Evolutionary conservation across 75 land plant species (phyloP).

Genomic region (Sequoia sempervirens): DNA sequence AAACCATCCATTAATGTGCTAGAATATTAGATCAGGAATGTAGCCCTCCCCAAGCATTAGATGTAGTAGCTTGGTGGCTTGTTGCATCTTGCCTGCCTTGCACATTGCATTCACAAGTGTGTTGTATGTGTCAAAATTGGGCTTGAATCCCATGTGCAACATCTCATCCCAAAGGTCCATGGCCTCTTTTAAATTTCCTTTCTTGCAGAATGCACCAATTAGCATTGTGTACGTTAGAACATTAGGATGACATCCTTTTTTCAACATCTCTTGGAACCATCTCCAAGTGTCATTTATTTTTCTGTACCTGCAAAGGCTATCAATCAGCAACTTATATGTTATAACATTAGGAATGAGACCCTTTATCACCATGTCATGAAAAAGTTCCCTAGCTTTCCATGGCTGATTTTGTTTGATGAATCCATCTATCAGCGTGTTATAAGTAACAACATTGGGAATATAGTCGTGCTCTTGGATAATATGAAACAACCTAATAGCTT

Average conservation of each 20-base stretch:
- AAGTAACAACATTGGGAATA: slow-evolving; percentile 18
- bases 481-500: slow-evolving; percentile 10
- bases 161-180: not conserved
- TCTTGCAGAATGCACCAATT: not conserved
- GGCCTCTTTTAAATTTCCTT: not conserved
- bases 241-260: not conserved
- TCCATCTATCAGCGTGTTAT: slow-evolving; percentile 19
- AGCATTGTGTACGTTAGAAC: not conserved
- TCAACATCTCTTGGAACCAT: slow-evolving; percentile 4
- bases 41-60: slow-evolving; percentile 6
- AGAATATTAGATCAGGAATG: slow-evolving; percentile 24
- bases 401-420: slow-evolving; percentile 12
- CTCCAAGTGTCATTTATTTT: not conserved
- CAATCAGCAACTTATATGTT: not conserved
- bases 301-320: not conserved
- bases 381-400: not conserved
- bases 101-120: slow-evolving; percentile 4
- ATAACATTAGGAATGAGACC: not conserved
- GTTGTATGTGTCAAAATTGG: slow-evolving; percentile 3
- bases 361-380: not conserved
- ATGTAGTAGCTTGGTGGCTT: not conserved
- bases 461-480: slow-evolving; percentile 7
- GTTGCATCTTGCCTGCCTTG: not conserved
- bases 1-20: slow-evolving; percentile 19
- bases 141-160: not conserved